Evolutionary conservation across 306 rosid genomes (phyloP).

Genomic region (Cucurbita pepo): DNA sequence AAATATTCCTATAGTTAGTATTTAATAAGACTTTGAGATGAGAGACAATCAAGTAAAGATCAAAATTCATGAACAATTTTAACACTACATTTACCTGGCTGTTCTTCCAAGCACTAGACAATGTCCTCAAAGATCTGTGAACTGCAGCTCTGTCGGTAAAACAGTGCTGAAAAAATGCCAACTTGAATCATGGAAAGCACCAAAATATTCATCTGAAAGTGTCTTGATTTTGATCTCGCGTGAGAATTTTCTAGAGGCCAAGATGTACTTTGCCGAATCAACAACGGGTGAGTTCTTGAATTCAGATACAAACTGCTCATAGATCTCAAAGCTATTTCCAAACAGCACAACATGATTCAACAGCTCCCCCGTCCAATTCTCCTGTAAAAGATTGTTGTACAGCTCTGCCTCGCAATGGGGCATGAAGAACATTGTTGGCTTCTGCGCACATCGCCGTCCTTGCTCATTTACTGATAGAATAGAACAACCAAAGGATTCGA

Average conservation of each 20-base stretch:
- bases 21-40: background rate
- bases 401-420: conserved; percentile 78
- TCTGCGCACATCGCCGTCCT: conserved; percentile 40
- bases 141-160: conserved; percentile 1
- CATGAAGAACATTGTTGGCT: conserved; percentile 64
- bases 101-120: background rate
- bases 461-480: conserved; percentile 54
- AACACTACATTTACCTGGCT: background rate
- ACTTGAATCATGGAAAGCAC: conserved; percentile 79
- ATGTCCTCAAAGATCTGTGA: background rate
- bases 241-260: conserved; percentile 28
- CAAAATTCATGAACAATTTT: background rate
- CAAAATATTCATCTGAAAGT: conserved; percentile 51
- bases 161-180: conserved; percentile 61
- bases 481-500: conserved; percentile 47
- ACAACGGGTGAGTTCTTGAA: conserved; percentile 29
- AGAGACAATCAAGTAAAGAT: background rate
- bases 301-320: conserved; percentile 32
- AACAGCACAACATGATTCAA: conserved; percentile 42
- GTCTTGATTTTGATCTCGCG: conserved; percentile 37
- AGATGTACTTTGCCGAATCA: conserved; percentile 23
- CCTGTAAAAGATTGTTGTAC: conserved; percentile 63
- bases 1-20: background rate
- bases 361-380: conserved; percentile 47
- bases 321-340: conserved; percentile 73